Base-by-base conservation (phyloP, 306 rosid genomes). In the Prunus armeniaca region DNA sequence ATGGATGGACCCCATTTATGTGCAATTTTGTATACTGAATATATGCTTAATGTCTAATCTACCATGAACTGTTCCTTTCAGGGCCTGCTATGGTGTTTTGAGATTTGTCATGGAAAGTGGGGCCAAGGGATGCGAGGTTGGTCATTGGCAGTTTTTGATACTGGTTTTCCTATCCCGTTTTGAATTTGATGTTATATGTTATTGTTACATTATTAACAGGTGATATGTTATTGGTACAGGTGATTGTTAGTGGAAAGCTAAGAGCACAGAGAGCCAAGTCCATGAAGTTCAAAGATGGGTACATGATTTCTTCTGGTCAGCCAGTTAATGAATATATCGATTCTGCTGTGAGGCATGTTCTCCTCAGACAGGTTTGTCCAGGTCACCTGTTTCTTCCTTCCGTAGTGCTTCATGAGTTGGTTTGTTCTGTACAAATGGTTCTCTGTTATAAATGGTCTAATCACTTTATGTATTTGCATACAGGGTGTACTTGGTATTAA, bases 401-500 rank as follows among this genome's bases (percentile, higher is more conserved):
- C 32, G 2, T 20, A 20, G 28, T 18, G 32, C 0, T 46, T 20
- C 2, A 5, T 51, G 2, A 17, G 11, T n/a, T 0, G 41, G 28
- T 28, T 10, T 61, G 1, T 25, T 60, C 4, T 45, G 5, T 45
- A 3, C 30, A 14, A 38, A 66, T 66, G 17, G 0, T 4, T 51
- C 13, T 3, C 22, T 14, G 64, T 32, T 51, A 3, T 66, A 1
- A 3, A 4, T 62, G 1, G 13, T 8, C 63, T 28, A 19, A 81
- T 46, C 20, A 13, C 20, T 0, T 76, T 0, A 1, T 24, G 20
- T 65, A 6, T 45, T 50, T 25, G 12, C 12, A 1, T 56, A 18
- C 78, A 93, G 97, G 98, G 98, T 63, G 97, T 94, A 69, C 90
- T 94, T 20, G 98, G 98, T 63, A 94, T 94, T 51, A 94, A 90